A percentile compares a stretch with the other conserved stretches of the same genome.
phyloP scores from a whole-genome alignment of 805 yeast genomes.

The Kregervanrija pseudodelftensis region DNA sequence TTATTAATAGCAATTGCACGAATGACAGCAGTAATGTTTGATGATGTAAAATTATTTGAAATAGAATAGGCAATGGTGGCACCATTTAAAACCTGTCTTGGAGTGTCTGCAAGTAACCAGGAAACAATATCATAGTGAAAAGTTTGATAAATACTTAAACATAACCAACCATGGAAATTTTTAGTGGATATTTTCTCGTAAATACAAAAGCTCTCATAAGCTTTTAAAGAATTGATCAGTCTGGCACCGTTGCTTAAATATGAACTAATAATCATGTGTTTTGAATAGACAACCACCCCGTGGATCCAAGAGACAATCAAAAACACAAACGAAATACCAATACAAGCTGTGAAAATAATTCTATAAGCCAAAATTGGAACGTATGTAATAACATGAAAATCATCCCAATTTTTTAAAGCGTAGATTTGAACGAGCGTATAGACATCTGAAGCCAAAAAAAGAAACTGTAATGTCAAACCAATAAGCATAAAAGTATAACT shows the following conservation, averaged over 20 bases:
- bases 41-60: constrained; percentile 33
- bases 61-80: constrained; percentile 54
- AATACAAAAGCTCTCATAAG: constrained; percentile 65
- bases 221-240: constrained; percentile 44
- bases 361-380: constrained; percentile 26
- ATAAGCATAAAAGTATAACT: constrained; percentile 35
- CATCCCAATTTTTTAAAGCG: constrained; percentile 48
- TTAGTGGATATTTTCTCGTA: constrained; percentile 62
- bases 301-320: constrained; percentile 48
- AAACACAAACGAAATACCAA: constrained; percentile 58
- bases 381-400: constrained; percentile 25
- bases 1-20: constrained; percentile 53
- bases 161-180: constrained; percentile 58
- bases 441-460: constrained; percentile 59
- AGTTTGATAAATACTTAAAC: constrained; percentile 59
- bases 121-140: constrained; percentile 52
- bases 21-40: constrained; percentile 39
- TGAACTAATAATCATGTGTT: constrained; percentile 59
- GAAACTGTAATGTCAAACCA: constrained; percentile 40
- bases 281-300: constrained; percentile 51
- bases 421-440: constrained; percentile 72
- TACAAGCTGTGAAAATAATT: constrained; percentile 49
- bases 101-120: constrained; percentile 71
- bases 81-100: constrained; percentile 81
- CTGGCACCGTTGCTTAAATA: constrained; percentile 64